These are phyloP conservation scores for Arthromyces matolae DNA, from an alignment of 768 basidiomycete species.

Conservation along the genomic window DNA sequence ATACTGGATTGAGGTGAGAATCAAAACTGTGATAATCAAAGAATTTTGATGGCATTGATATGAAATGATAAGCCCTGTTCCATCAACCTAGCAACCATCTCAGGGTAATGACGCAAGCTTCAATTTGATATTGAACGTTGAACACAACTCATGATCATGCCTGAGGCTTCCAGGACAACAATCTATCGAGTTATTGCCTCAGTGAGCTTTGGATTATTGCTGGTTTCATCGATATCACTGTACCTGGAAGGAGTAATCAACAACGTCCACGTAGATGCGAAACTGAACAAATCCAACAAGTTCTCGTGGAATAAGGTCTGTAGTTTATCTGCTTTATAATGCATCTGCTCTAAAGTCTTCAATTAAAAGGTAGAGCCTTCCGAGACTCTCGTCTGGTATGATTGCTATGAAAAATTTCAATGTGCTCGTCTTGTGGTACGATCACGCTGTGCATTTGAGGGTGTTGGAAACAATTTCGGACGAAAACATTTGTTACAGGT, in stretches of 20 bases:
- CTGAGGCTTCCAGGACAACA: background rate
- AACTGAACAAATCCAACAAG: background rate
- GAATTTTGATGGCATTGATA: too few species aligned
- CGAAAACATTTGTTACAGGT: constrained; percentile 27
- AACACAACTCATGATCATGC: too few species aligned
- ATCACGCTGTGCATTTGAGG: background rate
- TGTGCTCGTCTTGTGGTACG: constrained; percentile 31
- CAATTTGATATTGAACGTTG: too few species aligned
- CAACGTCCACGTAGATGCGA: background rate
- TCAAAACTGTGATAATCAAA: too few species aligned
- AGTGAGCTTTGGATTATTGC: background rate
- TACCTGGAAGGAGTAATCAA: too few species aligned
- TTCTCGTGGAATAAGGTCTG: constrained; percentile 5
- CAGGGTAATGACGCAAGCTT: too few species aligned
- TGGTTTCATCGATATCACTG: background rate
- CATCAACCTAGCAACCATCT: too few species aligned
- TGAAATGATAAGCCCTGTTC: too few species aligned
- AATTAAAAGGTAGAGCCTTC: constrained; percentile 14
- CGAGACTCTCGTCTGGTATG: constrained; percentile 18
- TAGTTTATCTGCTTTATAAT: background rate
- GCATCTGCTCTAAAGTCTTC: too few species aligned
- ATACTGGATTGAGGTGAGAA: too few species aligned
- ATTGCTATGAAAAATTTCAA: constrained; percentile 23
- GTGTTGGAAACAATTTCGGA: background rate
- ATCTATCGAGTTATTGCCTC: background rate